phyloP scores from a whole-genome alignment of 2,329 filamentous ascomycete species.

The Lasiodiplodia hormozganensis region DNA sequence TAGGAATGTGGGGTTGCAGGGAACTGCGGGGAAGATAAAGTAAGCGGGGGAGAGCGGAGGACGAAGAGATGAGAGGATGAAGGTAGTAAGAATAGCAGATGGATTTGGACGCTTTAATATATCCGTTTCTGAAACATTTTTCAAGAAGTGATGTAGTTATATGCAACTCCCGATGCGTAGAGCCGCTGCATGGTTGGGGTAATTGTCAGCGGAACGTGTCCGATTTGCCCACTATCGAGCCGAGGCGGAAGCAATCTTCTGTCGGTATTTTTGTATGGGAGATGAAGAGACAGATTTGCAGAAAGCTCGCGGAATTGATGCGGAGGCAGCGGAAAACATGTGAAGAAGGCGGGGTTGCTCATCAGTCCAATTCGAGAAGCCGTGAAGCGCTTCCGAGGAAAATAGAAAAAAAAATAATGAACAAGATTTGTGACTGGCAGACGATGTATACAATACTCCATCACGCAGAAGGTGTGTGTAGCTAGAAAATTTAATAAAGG shows the following conservation, averaged over 20 bases:
- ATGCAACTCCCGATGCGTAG: background rate
- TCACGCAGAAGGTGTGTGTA: too few species aligned
- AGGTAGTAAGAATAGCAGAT: too few species aligned
- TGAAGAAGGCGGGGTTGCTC: background rate
- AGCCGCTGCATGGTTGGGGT: slow-evolving; percentile 7
- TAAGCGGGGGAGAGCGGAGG: background rate
- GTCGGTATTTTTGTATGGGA: background rate
- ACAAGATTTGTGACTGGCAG: too few species aligned
- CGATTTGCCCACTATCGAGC: background rate
- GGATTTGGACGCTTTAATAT: background rate
- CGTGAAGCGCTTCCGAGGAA: too few species aligned
- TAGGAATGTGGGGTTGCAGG: background rate
- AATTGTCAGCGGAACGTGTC: background rate
- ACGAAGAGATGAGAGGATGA: background rate
- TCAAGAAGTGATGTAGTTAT: background rate
- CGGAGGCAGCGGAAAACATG: background rate
- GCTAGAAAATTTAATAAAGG: too few species aligned
- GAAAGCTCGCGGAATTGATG: background rate
- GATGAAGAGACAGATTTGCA: background rate
- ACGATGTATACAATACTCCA: too few species aligned
- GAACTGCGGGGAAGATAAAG: background rate
- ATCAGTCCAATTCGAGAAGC: too few species aligned
- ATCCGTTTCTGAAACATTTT: background rate
- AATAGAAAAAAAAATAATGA: too few species aligned
- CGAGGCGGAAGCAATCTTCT: background rate